Evolutionary conservation across 108 stramenopile species (phyloP), one percentile per base, ranked within the genome.

Genomic region (Nitzschia inconspicua): DNA sequence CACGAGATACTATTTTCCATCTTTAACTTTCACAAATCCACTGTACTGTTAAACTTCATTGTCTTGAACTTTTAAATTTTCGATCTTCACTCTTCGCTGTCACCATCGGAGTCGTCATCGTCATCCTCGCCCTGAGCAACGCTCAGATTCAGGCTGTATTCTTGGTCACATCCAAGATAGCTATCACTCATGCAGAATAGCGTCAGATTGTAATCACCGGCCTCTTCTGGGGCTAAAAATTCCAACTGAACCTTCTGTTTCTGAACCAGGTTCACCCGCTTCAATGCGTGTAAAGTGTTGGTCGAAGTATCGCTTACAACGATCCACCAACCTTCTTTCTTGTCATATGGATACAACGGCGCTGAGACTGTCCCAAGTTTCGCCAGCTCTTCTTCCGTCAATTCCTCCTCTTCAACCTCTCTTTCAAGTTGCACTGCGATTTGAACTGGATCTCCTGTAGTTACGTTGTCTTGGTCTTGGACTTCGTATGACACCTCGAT

Each of bases 161-260:
- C 96, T 73, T 98, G 95, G 57, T 99, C 97, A 57, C 89, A 95
- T 13, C 98, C 98, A 51, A 97, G 46, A 67, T 98, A 98, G 58
- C 89, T 88, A 65, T 99, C 98, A 66, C 96, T 97, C 95, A 99
- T 98, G 57, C 98, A 87, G 71, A 94, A 97, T 42, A 99, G 77
- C 24, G 89, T 84, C 40, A 98, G 61, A 19, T 89, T 73, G 70
- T 96, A 94, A 60, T 96, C 89, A 41, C 98, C 98, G 27, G 93
- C 80, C 57, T 90, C 82, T 36, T 94, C 93, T 4, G 98, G 98
- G n/a, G 97, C 97, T 32, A 91, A 70, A 70, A 97, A 96, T 39
- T 94, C 89, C 36, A 98, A 72, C 63, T 70, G 68, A 11, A 94
- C 75, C 39, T 80, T 80, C 51, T 82, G 83, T 35, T 71, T 80